Evolutionary conservation across 2,329 filamentous ascomycete species (phyloP).

Genomic region (Scedosporium minutisporum): DNA sequence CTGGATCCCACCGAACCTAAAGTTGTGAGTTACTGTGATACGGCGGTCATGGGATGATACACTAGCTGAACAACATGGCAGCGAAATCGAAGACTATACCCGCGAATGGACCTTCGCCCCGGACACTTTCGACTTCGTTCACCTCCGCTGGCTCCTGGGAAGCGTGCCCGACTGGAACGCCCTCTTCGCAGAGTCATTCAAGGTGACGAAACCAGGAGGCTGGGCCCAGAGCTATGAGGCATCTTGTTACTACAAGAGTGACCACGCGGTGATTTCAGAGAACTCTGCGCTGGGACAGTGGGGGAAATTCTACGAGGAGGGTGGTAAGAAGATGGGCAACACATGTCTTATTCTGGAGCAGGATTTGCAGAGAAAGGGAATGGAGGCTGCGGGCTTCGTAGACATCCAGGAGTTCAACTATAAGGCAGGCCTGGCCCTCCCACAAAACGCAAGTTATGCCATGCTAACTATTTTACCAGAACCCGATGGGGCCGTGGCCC

Average conservation of each 20-base stretch:
- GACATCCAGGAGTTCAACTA: constrained; percentile 6
- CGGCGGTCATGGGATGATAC: not conserved
- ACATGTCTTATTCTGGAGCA: constrained; percentile 5
- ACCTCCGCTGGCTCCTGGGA: constrained; percentile 47
- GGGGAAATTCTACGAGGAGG: constrained; percentile 8
- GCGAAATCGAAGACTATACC: constrained; percentile 23
- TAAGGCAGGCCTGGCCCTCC: constrained; percentile 1
- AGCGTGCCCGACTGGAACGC: constrained; percentile 45
- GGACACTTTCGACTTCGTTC: constrained; percentile 47
- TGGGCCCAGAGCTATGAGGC: constrained; percentile 13
- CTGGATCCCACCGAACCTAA: constrained; percentile 33
- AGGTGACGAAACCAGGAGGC: constrained; percentile 17
- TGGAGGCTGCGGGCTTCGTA: constrained; percentile 9
- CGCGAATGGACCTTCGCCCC: constrained; percentile 33
- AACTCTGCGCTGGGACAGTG: constrained; percentile 7
- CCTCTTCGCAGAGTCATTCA: constrained; percentile 40
- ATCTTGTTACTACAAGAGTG: constrained; percentile 9
- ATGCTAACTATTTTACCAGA: not conserved
- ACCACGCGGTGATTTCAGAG: constrained; percentile 15
- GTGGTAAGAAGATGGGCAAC: constrained; percentile 3
- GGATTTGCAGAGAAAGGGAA: constrained; percentile 8
- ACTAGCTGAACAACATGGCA: not conserved
- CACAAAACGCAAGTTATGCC: not conserved
- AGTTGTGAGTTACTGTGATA: constrained; percentile 13
- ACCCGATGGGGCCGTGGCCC: constrained; percentile 26